Conservation (phyloP, 148 eudicot genomes). For the Gaultheria prostrata region DNA sequence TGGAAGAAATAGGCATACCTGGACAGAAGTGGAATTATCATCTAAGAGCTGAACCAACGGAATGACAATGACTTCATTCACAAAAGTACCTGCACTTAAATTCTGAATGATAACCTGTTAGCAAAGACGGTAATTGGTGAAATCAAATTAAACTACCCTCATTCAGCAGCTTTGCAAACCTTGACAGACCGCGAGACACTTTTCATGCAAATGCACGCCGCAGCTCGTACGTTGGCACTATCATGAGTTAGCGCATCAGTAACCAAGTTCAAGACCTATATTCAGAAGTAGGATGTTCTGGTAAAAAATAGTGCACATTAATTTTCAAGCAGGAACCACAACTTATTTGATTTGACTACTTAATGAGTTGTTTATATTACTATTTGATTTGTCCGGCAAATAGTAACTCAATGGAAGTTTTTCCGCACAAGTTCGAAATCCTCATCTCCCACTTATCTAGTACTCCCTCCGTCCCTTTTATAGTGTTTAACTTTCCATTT, state of each 20-base stretch:
- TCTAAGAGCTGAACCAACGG: constrained; percentile 69
- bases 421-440: neutral
- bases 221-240: constrained; percentile 66
- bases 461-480: too few species aligned
- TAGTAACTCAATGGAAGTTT: neutral
- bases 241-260: constrained; percentile 71
- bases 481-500: too few species aligned
- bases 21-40: constrained; percentile 61
- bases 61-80: constrained; percentile 51
- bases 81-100: constrained; percentile 88
- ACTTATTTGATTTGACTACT: neutral
- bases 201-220: constrained; percentile 82
- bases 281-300: constrained; percentile 16
- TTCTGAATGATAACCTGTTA: constrained; percentile 52
- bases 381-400: neutral
- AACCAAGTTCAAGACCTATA: constrained; percentile 56
- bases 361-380: neutral
- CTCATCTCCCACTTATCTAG: neutral
- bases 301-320: neutral
- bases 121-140: constrained; percentile 7
- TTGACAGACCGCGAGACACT: constrained; percentile 89
- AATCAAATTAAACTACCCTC: constrained; percentile 27
- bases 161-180: constrained; percentile 41
- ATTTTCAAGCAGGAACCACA: neutral
- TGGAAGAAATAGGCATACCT: constrained; percentile 42